phyloP scores from a whole-genome alignment of 2,329 filamentous ascomycete genomes.

The Verticillium isaacii region DNA sequence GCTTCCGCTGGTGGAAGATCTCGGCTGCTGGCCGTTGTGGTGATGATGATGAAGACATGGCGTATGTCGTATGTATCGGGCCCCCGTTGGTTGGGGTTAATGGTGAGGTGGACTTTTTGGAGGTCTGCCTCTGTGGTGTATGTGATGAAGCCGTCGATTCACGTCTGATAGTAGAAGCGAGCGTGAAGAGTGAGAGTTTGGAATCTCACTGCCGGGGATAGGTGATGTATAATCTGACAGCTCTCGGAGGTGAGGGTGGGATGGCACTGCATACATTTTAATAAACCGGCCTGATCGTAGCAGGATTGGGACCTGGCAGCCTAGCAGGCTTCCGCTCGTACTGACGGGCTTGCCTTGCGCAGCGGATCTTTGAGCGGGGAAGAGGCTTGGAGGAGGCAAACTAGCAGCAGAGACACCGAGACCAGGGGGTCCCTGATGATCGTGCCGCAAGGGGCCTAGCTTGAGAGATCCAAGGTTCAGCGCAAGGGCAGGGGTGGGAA shows the following conservation, averaged over 20 bases:
- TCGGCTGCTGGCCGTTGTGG: constrained; percentile 5
- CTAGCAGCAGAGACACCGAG: neutral
- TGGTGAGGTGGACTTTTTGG: neutral
- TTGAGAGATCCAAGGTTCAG: neutral
- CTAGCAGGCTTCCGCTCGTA: neutral
- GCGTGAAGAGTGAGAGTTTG: neutral
- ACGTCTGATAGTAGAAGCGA: neutral
- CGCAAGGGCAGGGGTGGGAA: neutral
- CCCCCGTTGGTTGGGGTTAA: neutral
- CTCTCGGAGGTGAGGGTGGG: neutral
- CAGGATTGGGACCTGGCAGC: neutral
- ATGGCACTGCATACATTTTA: neutral
- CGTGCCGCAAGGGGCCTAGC: neutral
- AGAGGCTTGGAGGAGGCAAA: neutral
- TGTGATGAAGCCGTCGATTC: neutral
- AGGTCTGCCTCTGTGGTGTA: constrained; percentile 1
- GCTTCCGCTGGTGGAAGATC: constrained; percentile 12
- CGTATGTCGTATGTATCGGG: neutral
- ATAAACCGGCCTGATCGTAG: neutral
- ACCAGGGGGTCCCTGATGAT: neutral
- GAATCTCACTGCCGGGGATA: neutral
- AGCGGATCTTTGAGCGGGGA: neutral
- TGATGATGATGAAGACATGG: constrained; percentile 2
- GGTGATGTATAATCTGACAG: neutral
- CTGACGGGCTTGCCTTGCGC: neutral